phyloP scores from a whole-genome alignment of 805 yeast genomes.

The Hagleromyces aurorensis region DNA sequence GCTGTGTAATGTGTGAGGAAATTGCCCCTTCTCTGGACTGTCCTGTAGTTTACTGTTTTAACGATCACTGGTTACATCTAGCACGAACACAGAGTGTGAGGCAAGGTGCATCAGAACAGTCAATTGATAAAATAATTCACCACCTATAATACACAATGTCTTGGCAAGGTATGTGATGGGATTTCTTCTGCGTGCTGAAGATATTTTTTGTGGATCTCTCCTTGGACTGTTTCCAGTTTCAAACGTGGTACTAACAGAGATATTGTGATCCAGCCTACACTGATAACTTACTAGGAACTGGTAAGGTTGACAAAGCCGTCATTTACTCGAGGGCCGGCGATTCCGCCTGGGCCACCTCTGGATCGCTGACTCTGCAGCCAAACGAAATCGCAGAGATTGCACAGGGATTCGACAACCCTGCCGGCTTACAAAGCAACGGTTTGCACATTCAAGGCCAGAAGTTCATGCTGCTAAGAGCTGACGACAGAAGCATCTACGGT shows the following conservation, averaged over 20 bases:
- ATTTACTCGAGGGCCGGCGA: constrained; percentile 93
- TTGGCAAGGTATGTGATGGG: constrained; percentile 38
- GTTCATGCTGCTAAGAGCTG: constrained; percentile 83
- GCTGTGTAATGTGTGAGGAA: no score
- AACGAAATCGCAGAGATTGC: constrained; percentile 70
- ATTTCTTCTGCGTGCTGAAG: no score
- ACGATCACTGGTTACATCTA: no score
- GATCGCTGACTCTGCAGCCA: constrained; percentile 54
- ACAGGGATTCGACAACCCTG: constrained; percentile 71
- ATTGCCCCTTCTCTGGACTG: no score
- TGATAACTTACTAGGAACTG: constrained; percentile 82
- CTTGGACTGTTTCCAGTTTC: no score
- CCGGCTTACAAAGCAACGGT: constrained; percentile 75
- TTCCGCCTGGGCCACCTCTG: constrained; percentile 84
- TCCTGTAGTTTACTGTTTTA: no score
- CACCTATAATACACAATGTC: no score
- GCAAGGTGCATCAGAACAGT: no score
- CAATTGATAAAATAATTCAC: no score
- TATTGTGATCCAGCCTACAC: constrained; percentile 85
- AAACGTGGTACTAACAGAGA: no score
- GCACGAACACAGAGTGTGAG: no score
- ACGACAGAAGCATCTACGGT: constrained; percentile 89
- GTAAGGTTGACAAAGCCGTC: constrained; percentile 86
- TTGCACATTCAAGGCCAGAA: constrained; percentile 79
- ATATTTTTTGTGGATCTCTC: no score